Evolutionary conservation across 2,329 filamentous ascomycete species (phyloP), one percentile per base, ranked within the genome.

Genomic region (Gyromitra esculenta): DNA sequence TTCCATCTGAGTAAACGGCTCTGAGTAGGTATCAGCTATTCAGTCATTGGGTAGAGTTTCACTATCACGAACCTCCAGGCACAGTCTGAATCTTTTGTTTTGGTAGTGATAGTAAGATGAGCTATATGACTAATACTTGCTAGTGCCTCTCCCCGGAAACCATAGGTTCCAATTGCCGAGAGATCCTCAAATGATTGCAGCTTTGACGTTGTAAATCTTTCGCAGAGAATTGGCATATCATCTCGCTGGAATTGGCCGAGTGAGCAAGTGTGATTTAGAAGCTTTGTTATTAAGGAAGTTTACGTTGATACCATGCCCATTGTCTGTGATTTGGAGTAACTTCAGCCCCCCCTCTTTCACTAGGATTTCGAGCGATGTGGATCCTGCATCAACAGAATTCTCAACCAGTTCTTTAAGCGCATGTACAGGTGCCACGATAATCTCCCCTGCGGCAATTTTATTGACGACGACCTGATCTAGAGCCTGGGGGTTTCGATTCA

Each of bases 81-180:
- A 84, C 93, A 92, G 80, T 89, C 91, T 0, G 94, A 97, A 56
- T 93, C 90, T 75, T 92, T 91, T 0, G 94, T 98, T 83, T 94
- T 96, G 6, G 96, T 99, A 0, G 95, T 98, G 56, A 99, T 93
- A 2, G 91, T 93, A 25, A 99, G 87, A 85, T 99, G 96, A 43
- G 96, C 95, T 81, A 99, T 97, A 83, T 99, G 96, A 82, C 95
- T 98, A 83, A 99, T 99, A 84, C 96, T 98, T 13, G 96, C 96
- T 70, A 99, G 85, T 2, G 96, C 96, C 84, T 99, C 96, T 71
- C 96, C 96, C 68, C 96, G 91, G 82, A 99, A 99, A n/a, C 96
- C 96, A 83, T 99, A 99, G 0, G 96, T 98, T 65, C 90, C 91
- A 79, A 99, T 98, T 3, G 91, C 92, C 52, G 89, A 89, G 62